A percentile compares a stretch with the other conserved stretches of the same genome.
These are phyloP conservation scores for Hypoxylon sp. DNA, from an alignment of 2,329 filamentous ascomycete genomes.

Conservation along the genomic window DNA sequence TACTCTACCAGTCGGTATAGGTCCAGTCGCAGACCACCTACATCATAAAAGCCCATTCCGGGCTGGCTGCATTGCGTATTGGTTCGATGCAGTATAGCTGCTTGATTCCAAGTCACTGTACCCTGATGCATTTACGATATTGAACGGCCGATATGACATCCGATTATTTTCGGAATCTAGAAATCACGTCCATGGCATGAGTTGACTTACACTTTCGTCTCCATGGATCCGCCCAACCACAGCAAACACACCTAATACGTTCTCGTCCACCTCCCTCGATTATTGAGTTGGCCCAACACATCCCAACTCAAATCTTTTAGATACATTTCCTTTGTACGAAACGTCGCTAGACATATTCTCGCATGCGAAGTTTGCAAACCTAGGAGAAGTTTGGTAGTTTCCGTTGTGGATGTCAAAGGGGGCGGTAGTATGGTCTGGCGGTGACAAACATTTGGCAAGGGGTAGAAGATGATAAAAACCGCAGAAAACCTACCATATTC, in stretches of 20 bases:
- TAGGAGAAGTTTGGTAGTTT: slow-evolving; percentile 28
- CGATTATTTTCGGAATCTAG: slow-evolving; percentile 7
- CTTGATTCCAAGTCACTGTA: slow-evolving; percentile 6
- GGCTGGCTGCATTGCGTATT: slow-evolving; percentile 6
- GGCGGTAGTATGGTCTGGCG: neutral
- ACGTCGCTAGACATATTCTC: slow-evolving; percentile 34
- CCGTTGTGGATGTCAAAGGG: slow-evolving; percentile 5
- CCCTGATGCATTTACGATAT: slow-evolving; percentile 31
- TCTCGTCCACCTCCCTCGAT: slow-evolving; percentile 1
- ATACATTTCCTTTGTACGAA: slow-evolving; percentile 42
- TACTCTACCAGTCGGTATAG: slow-evolving; percentile 82
- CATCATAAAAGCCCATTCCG: slow-evolving; percentile 3
- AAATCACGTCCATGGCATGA: neutral
- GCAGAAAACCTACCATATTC: neutral
- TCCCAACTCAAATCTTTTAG: slow-evolving; percentile 23
- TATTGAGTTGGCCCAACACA: slow-evolving; percentile 11
- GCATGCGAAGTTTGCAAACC: slow-evolving; percentile 29
- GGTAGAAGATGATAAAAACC: neutral
- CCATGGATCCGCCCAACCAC: slow-evolving; percentile 1
- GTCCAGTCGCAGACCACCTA: slow-evolving; percentile 5
- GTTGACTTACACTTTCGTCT: neutral
- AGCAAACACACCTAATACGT: slow-evolving; percentile 11
- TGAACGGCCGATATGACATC: slow-evolving; percentile 35
- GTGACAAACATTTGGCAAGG: slow-evolving; percentile 11
- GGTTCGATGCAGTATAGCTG: slow-evolving; percentile 3